Conservation (phyloP, 768 basidiomycete species). For the Russula compacta region DNA sequence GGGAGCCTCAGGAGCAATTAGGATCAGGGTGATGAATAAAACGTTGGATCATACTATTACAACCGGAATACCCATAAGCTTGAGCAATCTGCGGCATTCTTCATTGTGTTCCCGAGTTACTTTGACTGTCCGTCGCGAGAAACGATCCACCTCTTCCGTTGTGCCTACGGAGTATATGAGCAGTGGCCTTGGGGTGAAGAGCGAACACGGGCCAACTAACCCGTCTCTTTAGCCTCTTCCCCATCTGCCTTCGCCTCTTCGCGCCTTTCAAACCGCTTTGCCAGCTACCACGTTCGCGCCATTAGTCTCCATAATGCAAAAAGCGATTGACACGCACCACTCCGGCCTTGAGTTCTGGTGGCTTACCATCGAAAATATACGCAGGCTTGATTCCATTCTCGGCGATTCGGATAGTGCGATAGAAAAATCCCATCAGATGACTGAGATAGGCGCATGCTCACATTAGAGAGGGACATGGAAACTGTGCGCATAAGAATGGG, state of each 20-base stretch:
- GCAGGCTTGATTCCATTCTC: slow-evolving; percentile 98
- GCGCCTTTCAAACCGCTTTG: slow-evolving; percentile 85
- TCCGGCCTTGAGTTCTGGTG: slow-evolving; percentile 93
- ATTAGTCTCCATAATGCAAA: not conserved
- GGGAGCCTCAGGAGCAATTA: slow-evolving; percentile 56
- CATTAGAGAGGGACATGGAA: not conserved
- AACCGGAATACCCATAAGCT: slow-evolving; percentile 94
- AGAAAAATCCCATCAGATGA: slow-evolving; percentile 98
- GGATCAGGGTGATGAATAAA: not conserved
- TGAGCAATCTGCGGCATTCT: slow-evolving; percentile 80
- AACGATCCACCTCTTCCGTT: slow-evolving; percentile 84
- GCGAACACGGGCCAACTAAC: slow-evolving; percentile 25
- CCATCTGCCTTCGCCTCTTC: slow-evolving; percentile 92
- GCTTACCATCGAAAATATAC: slow-evolving; percentile 98
- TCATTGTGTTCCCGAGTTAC: slow-evolving; percentile 96
- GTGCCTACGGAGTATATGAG: slow-evolving; percentile 42
- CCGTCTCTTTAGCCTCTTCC: slow-evolving; percentile 94
- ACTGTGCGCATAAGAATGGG: not conserved
- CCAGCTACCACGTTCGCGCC: slow-evolving; percentile 46
- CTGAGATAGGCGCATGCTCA: slow-evolving; percentile 27
- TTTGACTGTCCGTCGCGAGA: slow-evolving; percentile 84
- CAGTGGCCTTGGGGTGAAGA: not conserved
- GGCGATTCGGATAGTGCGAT: slow-evolving; percentile 93
- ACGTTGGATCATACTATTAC: slow-evolving; percentile 57
- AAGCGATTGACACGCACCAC: slow-evolving; percentile 53